Conservation (phyloP, 2,329 filamentous ascomycete species). For the Graphiopsis chlorocephala region DNA sequence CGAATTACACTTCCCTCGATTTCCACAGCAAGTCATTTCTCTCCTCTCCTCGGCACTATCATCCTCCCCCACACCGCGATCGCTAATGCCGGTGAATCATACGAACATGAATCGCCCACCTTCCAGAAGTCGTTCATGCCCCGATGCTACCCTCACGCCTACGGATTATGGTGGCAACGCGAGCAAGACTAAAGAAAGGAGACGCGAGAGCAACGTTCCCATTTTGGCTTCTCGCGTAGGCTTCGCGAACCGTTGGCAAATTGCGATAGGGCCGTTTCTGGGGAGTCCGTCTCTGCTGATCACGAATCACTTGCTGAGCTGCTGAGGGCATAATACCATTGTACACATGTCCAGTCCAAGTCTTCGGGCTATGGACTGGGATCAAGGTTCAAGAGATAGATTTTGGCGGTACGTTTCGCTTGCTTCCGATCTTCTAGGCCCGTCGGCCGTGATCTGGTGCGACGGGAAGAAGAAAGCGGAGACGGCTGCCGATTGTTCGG, state of each 20-base stretch:
- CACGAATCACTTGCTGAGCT: neutral
- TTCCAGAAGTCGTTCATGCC: neutral
- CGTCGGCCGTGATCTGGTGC: neutral
- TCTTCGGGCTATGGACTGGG: neutral
- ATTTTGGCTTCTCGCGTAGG: neutral
- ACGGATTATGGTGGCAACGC: neutral
- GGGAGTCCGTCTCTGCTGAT: neutral
- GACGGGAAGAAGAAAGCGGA: neutral
- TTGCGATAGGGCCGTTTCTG: neutral
- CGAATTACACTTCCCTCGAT: neutral
- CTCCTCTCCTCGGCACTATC: neutral
- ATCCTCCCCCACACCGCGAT: neutral
- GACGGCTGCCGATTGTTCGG: neutral
- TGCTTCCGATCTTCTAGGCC: slow-evolving; percentile 5
- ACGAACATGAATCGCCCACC: neutral
- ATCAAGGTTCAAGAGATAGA: neutral
- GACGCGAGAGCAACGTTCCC: neutral
- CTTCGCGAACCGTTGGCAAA: neutral
- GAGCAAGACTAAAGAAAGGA: slow-evolving; percentile 5
- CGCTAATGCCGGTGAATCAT: neutral
- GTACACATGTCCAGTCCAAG: neutral
- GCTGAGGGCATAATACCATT: neutral
- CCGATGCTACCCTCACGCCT: neutral
- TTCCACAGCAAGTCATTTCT: neutral
- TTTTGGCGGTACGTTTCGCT: neutral